Base-by-base conservation (phyloP, 495 filamentous ascomycete genomes). In the Peziza echinospora region DNA sequence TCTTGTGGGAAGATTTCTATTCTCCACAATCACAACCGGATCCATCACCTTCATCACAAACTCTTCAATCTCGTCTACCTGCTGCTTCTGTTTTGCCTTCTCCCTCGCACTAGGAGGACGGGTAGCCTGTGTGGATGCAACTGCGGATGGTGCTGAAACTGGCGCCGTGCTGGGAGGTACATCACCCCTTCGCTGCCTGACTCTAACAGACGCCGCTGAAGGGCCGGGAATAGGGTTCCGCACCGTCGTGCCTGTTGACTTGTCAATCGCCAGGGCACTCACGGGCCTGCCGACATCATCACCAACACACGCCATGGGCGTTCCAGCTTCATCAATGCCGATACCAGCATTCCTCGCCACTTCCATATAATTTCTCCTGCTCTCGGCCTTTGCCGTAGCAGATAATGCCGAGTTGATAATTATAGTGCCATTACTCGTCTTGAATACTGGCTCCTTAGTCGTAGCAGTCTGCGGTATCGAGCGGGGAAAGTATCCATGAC, bases 401-500 rank as follows among this genome's bases (percentile, higher is more conserved):
- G 49, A 47, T 5, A 59, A 47, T 17, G 50, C 44, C 17, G 44
- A 50, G 42, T 22, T 21, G 3, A 10, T 21, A 1, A 43, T 21
- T 10, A 8, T 44, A 26, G 53, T 44, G n/a, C 50, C 47, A 2
- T 52, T 58, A 9, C 43, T 28, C 40, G 49, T 49, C 26, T 53
- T 51, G 53, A 52, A 60, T 5, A 49, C 34, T 26, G 56, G 57
- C 21, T 58, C 53, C 23, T 52, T 45, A 9, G 46, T 50, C 6
- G 46, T 28, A 25, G 58, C 54, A 9, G 28, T 49, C 1, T 46
- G 44, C 2, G 58, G 58, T 22, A 61, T 56, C 13, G 49, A 49
- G 19, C 41, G 53, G 1, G 75, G 73, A 54, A 78, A 63, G 56
- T 69, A 76, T 2, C 75, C 75, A 9, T 66, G 63, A 41, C 72